A percentile compares a stretch with the other conserved stretches of the same genome.
These are phyloP conservation scores for Diplogelasinospora grovesii DNA, from an alignment of 495 filamentous ascomycete genomes.

Conservation along the genomic window DNA sequence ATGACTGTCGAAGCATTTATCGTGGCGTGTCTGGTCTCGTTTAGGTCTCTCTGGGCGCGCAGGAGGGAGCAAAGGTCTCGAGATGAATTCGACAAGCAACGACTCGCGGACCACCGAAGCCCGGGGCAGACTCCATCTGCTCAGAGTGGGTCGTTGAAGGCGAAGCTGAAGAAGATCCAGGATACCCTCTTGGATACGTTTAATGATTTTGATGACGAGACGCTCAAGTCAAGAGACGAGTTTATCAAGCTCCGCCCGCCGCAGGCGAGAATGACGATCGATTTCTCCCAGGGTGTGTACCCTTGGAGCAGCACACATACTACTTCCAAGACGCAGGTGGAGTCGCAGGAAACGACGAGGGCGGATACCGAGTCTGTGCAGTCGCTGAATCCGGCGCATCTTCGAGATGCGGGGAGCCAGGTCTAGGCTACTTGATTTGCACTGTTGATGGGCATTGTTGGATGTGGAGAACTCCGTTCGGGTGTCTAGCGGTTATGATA, in stretches of 20 bases:
- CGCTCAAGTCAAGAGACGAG: background rate
- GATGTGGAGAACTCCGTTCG: too few species aligned
- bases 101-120: background rate
- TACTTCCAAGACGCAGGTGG: background rate
- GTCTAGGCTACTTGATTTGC: too few species aligned
- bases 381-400: too few species aligned
- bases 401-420: too few species aligned
- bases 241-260: background rate
- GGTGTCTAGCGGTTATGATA: too few species aligned
- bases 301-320: too few species aligned
- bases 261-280: background rate
- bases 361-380: too few species aligned
- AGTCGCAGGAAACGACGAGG: too few species aligned
- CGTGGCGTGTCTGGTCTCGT: slow-evolving; percentile 18
- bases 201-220: slow-evolving; percentile 3
- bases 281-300: background rate
- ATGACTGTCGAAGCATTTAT: slow-evolving; percentile 11
- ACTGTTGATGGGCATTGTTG: too few species aligned
- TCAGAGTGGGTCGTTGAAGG: too few species aligned
- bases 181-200: slow-evolving; percentile 4
- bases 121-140: too few species aligned
- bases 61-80: slow-evolving; percentile 1
- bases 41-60: slow-evolving; percentile 13
- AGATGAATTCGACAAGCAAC: background rate
- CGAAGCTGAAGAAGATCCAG: background rate